Percentiles rank a stretch among this genome's conserved stretches.
Conservation (phyloP, 805 yeast species). For the Yamadazyma sp. region DNA sequence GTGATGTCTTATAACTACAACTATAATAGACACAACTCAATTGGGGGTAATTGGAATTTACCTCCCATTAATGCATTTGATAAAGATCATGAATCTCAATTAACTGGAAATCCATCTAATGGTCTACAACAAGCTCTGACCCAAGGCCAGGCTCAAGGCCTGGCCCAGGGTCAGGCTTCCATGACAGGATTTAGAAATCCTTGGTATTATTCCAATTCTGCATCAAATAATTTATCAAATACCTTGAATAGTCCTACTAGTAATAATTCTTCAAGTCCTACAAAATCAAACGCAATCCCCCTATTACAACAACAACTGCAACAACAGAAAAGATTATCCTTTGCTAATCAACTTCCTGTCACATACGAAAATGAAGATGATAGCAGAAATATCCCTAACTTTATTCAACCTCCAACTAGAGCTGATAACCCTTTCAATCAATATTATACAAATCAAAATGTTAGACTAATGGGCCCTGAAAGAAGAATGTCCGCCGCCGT, state of each 20-base stretch:
- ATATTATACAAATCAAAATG: conserved; percentile 39
- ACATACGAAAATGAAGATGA: conserved; percentile 45
- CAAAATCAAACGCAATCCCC: conserved; percentile 23
- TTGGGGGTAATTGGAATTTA: conserved; percentile 37
- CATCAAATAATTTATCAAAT: conserved; percentile 1
- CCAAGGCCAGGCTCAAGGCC: conserved; percentile 36
- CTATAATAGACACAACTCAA: conserved; percentile 35
- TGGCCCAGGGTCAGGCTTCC: conserved; percentile 41
- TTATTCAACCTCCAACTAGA: conserved; percentile 42
- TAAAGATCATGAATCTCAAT: conserved; percentile 9
- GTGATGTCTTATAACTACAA: conserved; percentile 32
- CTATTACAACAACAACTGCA: conserved; percentile 24
- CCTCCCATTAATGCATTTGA: conserved; percentile 17
- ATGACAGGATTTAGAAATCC: conserved; percentile 39
- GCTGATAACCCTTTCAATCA: conserved; percentile 45
- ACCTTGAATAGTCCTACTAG: conserved; percentile 9
- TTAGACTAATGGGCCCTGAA: conserved; percentile 20
- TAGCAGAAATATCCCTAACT: conserved; percentile 21
- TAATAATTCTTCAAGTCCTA: conserved; percentile 16
- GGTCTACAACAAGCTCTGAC: no score
- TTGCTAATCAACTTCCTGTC: conserved; percentile 46
- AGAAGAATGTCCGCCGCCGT: conserved; percentile 15
- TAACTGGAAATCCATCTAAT: no score
- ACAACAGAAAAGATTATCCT: conserved; percentile 27
- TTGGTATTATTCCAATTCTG: conserved; percentile 33